These are phyloP conservation scores for Leccinum fuscescens DNA, from an alignment of 1,284 basidiomycete genomes.

Conservation along the genomic window DNA sequence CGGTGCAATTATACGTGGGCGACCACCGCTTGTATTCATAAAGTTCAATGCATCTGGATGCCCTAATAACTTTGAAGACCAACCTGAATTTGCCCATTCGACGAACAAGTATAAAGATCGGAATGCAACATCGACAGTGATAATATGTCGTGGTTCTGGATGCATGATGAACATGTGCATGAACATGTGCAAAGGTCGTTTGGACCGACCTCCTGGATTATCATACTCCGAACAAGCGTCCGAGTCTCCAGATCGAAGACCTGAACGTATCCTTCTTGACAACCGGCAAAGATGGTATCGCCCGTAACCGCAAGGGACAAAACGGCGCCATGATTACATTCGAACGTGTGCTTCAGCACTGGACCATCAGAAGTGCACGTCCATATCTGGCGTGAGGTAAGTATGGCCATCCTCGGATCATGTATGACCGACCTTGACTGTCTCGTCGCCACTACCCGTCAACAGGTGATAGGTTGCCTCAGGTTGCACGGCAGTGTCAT, in stretches of 20 bases:
- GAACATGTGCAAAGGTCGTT: not conserved
- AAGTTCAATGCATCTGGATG: slow-evolving; percentile 5
- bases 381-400: slow-evolving; percentile 60
- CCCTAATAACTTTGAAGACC: slow-evolving; percentile 11
- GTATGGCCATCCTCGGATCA: not conserved
- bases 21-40: slow-evolving; percentile 63
- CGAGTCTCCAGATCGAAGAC: slow-evolving; percentile 91
- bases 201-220: slow-evolving; percentile 70
- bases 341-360: slow-evolving; percentile 57
- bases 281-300: slow-evolving; percentile 87
- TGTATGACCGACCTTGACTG: slow-evolving; percentile 63
- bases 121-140: slow-evolving; percentile 73
- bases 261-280: slow-evolving; percentile 91
- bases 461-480: slow-evolving; percentile 55
- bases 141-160: slow-evolving; percentile 72
- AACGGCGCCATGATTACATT: slow-evolving; percentile 67
- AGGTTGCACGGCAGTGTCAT: slow-evolving; percentile 31
- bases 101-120: slow-evolving; percentile 82
- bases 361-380: slow-evolving; percentile 50
- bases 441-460: slow-evolving; percentile 87
- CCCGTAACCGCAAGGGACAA: slow-evolving; percentile 76
- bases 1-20: slow-evolving; percentile 78
- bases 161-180: not conserved
- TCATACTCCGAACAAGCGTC: slow-evolving; percentile 81
- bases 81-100: slow-evolving; percentile 79